Base-by-base conservation (phyloP, 768 basidiomycete species). In the Basidioascus undulatus region DNA sequence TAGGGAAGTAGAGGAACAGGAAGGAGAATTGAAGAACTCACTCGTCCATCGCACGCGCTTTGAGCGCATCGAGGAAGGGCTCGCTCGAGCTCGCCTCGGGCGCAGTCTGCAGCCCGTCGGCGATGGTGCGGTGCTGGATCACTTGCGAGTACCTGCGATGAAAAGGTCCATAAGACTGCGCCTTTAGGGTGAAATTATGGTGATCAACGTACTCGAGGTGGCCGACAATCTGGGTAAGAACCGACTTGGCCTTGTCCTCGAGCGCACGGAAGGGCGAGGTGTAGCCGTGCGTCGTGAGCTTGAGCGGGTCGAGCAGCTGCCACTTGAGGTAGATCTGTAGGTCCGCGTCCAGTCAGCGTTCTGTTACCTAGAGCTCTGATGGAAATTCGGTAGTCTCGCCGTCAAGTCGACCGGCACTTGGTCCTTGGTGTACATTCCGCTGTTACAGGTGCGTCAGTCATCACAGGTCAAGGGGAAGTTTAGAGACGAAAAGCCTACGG, bases 41-140 rank as follows among this genome's bases (percentile, higher is more conserved):
- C 42, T 83, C 80, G 53, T 83, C 81, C 75, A 82, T 78, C 7
- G 80, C 81, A 31, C 76, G 71, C 5, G 73, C 78, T 19, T 78
- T 61, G 28, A 83, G 62, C 3, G 81, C 79, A 43, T 82, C 80
- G 45, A 83, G 61, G 63, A 83, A 83, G 5, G 76, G 73, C 37
- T 73, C 70, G 16, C 74, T 74, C 13, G 68, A 59, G 47, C 81
- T 78, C 13, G 55, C 65, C 12, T 71, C 67, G 40, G 81, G 76
- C n/a, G 10, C 32, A n/a, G 12, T 24, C 24, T 79, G 70, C 54
- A 78, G 59, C 50, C 70, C 70, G 45, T 79, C 76, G 4, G 75
- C 77, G 28, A 81, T 57, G 1, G 75, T 74, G 18, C 78, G 71
- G 48, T 79, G 79, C 57, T 80, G 81, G 37, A 80, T 41, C 2